Evolutionary conservation across 2,329 filamentous ascomycete species (phyloP), one percentile per base, ranked within the genome.

Genomic region (Penicillium glabrum): DNA sequence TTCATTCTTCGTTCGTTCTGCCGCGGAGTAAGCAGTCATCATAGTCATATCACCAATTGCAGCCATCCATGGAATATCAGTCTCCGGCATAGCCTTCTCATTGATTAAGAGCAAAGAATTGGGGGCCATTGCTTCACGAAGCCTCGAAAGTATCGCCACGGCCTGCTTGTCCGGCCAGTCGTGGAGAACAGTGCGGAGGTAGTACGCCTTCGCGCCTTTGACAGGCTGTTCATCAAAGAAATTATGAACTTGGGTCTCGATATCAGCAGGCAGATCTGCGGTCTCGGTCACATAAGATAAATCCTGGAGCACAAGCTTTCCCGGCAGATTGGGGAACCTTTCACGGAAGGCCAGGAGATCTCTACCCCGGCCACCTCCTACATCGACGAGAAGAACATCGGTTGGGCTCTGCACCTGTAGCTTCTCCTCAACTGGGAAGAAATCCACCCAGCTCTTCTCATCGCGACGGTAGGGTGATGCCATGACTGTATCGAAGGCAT

Each of bases 241-340:
- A 21, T 41, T 37, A 14, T 48, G n/a, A 7, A 14, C 51, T 21
- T 47, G 43, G 8, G 7, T 27, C 16, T 53, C 51, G 16, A 53
- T 47, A 10, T 24, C 44, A 2, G 8, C 14, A 10, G 51, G n/a
- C 9, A 48, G 3, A 14, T 53, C 31, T 9, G 19, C 29, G 4
- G 41, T 37, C 23, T 49, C 86, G 62, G 73, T 61, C 13, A 70
- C 67, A 43, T 70, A 66, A 6, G 71, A 68, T 3, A 69, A 62
- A 50, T 75, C 74, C 53, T 76, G 71, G 26, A 76, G 62, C n/a
- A 76, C 64, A 10, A 76, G 61, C 3, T 67, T 61, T 9, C 66
- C 59, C 16, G 65, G 69, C n/a, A 69, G 35, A 2, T 69, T 59
- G 0, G 73, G 72, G 39, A 67, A 67, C 8, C 52, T 54, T n/a